These are phyloP conservation scores for Syzygium aqueum DNA, from an alignment of 345 rosid species.

Conservation along the genomic window DNA sequence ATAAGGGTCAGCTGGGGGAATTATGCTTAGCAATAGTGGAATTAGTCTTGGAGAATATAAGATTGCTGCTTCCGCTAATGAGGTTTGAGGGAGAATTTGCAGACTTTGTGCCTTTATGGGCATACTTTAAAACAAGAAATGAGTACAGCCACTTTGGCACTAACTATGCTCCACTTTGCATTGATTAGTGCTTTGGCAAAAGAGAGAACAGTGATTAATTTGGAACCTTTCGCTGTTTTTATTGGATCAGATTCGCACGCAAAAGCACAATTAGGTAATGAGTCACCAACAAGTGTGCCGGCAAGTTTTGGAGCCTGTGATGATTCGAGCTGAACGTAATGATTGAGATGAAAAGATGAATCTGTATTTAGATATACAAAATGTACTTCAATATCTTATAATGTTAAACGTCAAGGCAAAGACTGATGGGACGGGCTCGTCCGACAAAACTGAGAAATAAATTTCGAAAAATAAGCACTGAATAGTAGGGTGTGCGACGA, in stretches of 20 bases:
- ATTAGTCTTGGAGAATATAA: background rate
- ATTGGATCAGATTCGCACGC: background rate
- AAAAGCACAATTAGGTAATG: background rate
- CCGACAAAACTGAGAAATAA: background rate
- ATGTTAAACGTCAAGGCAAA: fast-evolving
- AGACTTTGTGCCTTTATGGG: background rate
- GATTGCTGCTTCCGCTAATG: background rate
- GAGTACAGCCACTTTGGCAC: background rate
- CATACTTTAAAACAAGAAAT: background rate
- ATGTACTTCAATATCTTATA: background rate
- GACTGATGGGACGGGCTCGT: fast-evolving
- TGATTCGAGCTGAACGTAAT: background rate
- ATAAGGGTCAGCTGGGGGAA: background rate
- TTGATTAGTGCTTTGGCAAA: background rate
- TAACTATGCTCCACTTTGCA: background rate
- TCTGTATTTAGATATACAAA: background rate
- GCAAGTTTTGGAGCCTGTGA: background rate
- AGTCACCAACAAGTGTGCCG: background rate
- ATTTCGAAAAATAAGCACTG: background rate
- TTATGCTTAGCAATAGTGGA: background rate
- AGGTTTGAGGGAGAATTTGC: background rate
- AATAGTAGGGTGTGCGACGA: no score
- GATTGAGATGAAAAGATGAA: background rate
- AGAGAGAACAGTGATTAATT: background rate
- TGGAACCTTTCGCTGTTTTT: background rate